Evolutionary conservation across 345 rosid species (phyloP).

Genomic region (Hibiscus trionum): DNA sequence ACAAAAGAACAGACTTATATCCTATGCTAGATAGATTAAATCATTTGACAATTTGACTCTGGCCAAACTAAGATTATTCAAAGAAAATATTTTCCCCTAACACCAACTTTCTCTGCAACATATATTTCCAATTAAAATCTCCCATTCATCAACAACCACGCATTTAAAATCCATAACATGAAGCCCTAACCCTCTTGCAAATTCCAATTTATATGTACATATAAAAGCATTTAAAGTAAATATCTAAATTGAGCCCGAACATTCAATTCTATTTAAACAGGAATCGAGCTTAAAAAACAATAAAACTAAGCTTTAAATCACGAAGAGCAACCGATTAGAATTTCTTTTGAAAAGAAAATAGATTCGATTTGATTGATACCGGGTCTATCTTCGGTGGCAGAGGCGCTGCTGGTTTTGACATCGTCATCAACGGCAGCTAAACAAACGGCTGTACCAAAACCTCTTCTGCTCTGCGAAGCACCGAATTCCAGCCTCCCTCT

Average conservation of each 20-base stretch:
- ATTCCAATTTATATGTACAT: no score
- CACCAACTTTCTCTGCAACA: no score
- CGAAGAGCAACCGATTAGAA: background rate
- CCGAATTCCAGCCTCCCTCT: conserved; percentile 23
- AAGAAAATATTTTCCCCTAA: no score
- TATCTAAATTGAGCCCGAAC: background rate
- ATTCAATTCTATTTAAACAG: background rate
- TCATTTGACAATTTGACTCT: no score
- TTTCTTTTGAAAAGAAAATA: background rate
- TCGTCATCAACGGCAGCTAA: conserved; percentile 37
- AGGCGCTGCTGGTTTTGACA: background rate
- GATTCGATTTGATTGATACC: conserved; percentile 24
- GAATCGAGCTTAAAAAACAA: background rate
- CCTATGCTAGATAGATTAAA: background rate
- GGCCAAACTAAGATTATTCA: no score
- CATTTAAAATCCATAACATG: background rate
- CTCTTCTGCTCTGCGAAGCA: conserved; percentile 22
- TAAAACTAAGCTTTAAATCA: background rate
- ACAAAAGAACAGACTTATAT: background rate
- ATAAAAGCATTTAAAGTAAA: background rate
- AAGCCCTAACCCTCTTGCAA: background rate
- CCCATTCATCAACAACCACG: background rate
- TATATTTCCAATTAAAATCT: background rate
- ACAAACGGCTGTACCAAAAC: conserved; percentile 20
- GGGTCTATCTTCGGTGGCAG: conserved; percentile 45